A percentile compares a stretch with the other conserved stretches of the same genome.
These are phyloP conservation scores for Ceratonia siliqua DNA, from an alignment of 306 rosid species.

Conservation along the genomic window DNA sequence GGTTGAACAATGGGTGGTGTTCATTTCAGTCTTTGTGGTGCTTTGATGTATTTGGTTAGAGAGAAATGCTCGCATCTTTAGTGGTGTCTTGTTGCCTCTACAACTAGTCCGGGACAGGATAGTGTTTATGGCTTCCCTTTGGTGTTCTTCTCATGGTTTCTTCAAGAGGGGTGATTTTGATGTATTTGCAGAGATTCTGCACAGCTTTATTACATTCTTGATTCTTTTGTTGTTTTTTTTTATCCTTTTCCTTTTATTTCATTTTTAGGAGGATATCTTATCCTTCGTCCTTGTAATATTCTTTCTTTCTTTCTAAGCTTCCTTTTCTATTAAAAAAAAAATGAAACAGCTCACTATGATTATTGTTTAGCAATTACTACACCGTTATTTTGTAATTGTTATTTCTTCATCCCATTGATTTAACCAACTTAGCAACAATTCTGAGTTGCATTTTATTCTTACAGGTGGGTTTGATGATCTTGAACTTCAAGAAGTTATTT, in stretches of 20 bases:
- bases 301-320: no score
- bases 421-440: slow-evolving; percentile 20
- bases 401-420: slow-evolving; percentile 1
- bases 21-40: no score
- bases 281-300: no score
- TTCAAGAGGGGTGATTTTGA: no score
- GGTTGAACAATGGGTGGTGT: no score
- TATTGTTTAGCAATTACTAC: background rate
- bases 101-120: no score
- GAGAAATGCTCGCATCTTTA: no score
- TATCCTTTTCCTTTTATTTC: background rate
- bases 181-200: no score
- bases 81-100: no score
- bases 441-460: slow-evolving; percentile 23
- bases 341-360: background rate
- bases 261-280: background rate
- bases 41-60: no score
- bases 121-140: no score
- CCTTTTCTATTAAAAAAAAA: background rate
- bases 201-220: background rate
- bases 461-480: slow-evolving; percentile 57
- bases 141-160: no score
- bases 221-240: background rate
- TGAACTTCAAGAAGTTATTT: slow-evolving; percentile 44
- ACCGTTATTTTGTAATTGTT: background rate